phyloP scores from a whole-genome alignment of 1,284 basidiomycete species.

The Sporisorium graminicola region DNA sequence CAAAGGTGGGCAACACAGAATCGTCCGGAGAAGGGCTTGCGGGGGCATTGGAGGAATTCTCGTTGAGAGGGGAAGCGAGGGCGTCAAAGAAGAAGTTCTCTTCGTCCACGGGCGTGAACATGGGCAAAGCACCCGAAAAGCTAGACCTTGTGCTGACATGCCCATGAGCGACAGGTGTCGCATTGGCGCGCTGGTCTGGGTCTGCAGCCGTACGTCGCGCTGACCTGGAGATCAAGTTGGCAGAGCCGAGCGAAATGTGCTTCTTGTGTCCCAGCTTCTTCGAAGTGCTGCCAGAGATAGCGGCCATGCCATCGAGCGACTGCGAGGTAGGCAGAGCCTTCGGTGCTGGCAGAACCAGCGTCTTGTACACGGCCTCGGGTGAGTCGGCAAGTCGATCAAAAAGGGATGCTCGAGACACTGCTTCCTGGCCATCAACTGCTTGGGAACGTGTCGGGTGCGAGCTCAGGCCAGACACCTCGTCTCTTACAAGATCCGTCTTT shows the following conservation, averaged over 20 bases:
- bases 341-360: slow-evolving; percentile 20
- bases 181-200: slow-evolving; percentile 27
- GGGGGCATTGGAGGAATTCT: slow-evolving; percentile 10
- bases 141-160: slow-evolving; percentile 15
- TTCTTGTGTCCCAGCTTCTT: slow-evolving; percentile 28
- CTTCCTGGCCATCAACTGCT: not conserved
- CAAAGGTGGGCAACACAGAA: slow-evolving; percentile 27
- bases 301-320: slow-evolving; percentile 23
- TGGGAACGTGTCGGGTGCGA: not conserved
- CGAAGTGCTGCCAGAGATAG: not conserved
- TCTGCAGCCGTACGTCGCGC: slow-evolving; percentile 26
- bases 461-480: not conserved
- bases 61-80: slow-evolving; percentile 22
- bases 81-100: slow-evolving; percentile 37
- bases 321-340: slow-evolving; percentile 19
- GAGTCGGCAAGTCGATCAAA: slow-evolving; percentile 39
- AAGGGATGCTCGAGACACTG: slow-evolving; percentile 8
- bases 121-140: slow-evolving; percentile 15
- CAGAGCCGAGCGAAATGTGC: slow-evolving; percentile 33
- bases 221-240: slow-evolving; percentile 31
- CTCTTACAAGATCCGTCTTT: not conserved
- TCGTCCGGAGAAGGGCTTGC: slow-evolving; percentile 9
- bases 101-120: slow-evolving; percentile 28
- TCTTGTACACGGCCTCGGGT: slow-evolving; percentile 36
- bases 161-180: slow-evolving; percentile 9